Conservation (phyloP, 2,329 filamentous ascomycete genomes). For the Geosmithia flava region DNA sequence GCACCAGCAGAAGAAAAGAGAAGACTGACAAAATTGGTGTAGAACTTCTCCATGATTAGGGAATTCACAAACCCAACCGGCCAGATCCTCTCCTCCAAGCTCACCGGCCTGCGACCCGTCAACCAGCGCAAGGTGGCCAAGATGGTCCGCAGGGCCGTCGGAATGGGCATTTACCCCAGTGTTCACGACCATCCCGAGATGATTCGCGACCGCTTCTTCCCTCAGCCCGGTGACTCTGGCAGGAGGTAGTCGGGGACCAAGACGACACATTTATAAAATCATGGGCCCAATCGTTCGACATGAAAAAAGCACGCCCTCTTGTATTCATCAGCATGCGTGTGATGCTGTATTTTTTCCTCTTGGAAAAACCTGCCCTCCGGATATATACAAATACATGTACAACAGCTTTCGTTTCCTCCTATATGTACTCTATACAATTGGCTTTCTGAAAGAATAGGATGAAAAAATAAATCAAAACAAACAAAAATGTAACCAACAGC, state of each 20-base stretch:
- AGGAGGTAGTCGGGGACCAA: not conserved
- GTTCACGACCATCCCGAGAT: constrained; percentile 83
- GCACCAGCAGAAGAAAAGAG: not conserved
- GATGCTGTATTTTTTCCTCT: not conserved
- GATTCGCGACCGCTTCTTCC: constrained; percentile 32
- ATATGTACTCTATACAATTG: constrained; percentile 17
- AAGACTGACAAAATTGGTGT: not conserved
- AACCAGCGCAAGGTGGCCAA: constrained; percentile 93
- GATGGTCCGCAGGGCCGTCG: constrained; percentile 79
- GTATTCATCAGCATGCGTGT: not conserved
- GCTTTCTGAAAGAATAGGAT: not conserved
- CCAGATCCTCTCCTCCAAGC: constrained; percentile 63
- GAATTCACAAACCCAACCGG: constrained; percentile 81
- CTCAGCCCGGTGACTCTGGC: not conserved
- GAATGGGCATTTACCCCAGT: constrained; percentile 83
- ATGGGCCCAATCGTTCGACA: not conserved
- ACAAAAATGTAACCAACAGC: no score
- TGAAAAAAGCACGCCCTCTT: constrained; percentile 1
- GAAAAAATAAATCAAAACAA: no score
- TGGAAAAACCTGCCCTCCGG: not conserved
- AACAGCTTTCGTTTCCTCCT: constrained; percentile 16
- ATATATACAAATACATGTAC: constrained; percentile 13
- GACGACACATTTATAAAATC: not conserved
- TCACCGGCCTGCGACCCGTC: constrained; percentile 70
- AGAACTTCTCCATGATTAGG: constrained; percentile 90